These are phyloP conservation scores for Penicillium hesseltinei DNA, from an alignment of 2,329 filamentous ascomycete species.

Conservation along the genomic window DNA sequence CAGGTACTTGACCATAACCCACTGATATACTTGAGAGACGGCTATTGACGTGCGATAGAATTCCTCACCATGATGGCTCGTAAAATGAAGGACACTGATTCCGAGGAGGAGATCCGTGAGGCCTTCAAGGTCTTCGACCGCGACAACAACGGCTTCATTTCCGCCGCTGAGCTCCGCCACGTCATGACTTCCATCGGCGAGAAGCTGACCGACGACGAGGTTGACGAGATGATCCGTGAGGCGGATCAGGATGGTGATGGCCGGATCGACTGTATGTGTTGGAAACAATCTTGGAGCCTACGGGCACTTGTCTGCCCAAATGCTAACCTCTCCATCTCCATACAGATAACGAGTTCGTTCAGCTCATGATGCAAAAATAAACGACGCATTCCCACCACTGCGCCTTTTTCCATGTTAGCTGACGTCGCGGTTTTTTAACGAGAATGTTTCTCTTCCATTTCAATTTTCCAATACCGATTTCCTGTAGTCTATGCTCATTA, in stretches of 20 bases:
- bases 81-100: slow-evolving; percentile 93
- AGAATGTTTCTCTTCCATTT: slow-evolving; percentile 24
- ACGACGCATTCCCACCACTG: slow-evolving; percentile 27
- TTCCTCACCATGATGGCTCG: slow-evolving; percentile 92
- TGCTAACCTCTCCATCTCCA: slow-evolving; percentile 25
- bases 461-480: slow-evolving; percentile 22
- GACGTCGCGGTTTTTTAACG: slow-evolving; percentile 27
- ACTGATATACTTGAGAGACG: not conserved
- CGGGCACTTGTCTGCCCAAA: not conserved
- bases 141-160: slow-evolving; percentile 91
- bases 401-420: slow-evolving; percentile 30
- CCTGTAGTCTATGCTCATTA: slow-evolving; percentile 29
- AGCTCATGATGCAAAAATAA: slow-evolving; percentile 96
- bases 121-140: slow-evolving; percentile 89
- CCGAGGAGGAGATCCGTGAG: slow-evolving; percentile 85
- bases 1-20: slow-evolving; percentile 57
- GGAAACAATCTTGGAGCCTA: not conserved
- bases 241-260: slow-evolving; percentile 87
- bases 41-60: slow-evolving; percentile 52
- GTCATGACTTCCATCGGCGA: slow-evolving; percentile 92
- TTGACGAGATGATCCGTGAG: slow-evolving; percentile 91
- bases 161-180: slow-evolving; percentile 80
- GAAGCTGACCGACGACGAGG: slow-evolving; percentile 86
- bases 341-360: slow-evolving; percentile 85
- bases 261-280: slow-evolving; percentile 74